Evolutionary conservation across 2,329 filamentous ascomycete genomes (phyloP).

Genomic region (Akanthomyces muscarius): DNA sequence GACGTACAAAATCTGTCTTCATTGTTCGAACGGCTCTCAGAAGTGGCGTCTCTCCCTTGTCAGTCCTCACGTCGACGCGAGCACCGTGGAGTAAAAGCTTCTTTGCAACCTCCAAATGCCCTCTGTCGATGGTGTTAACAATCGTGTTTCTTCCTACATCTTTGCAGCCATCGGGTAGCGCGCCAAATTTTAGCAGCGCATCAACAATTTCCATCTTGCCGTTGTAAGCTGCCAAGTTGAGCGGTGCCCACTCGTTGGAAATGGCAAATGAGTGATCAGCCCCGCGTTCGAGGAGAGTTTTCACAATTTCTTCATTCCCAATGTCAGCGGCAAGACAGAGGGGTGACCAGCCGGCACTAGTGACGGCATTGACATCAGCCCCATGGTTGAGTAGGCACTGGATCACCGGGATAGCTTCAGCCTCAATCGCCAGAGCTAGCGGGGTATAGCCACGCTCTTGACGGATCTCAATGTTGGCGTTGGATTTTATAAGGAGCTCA

Average conservation of each 20-base stretch:
- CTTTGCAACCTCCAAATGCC: constrained; percentile 8
- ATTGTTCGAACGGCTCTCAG: not conserved
- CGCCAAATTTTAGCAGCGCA: not conserved
- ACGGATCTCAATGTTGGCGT: constrained; percentile 5
- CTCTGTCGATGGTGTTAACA: constrained; percentile 21
- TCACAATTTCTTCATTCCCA: constrained; percentile 14
- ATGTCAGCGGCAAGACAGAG: constrained; percentile 29
- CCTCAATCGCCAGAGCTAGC: constrained; percentile 16
- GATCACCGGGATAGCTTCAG: constrained; percentile 1
- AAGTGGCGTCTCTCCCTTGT: constrained; percentile 12
- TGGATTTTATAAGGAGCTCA: constrained; percentile 13
- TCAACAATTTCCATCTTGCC: constrained; percentile 13
- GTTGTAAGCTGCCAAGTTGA: constrained; percentile 28
- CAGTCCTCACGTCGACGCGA: not conserved
- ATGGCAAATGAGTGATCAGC: constrained; percentile 26
- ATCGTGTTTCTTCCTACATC: constrained; percentile 2
- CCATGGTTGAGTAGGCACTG: constrained; percentile 21
- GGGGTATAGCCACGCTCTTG: constrained; percentile 20
- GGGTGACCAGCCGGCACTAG: constrained; percentile 20
- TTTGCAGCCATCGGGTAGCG: constrained; percentile 2
- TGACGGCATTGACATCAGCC: constrained; percentile 26
- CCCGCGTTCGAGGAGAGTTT: constrained; percentile 22
- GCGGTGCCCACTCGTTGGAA: constrained; percentile 19
- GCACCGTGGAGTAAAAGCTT: constrained; percentile 1
- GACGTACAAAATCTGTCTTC: constrained; percentile 2